Conservation (phyloP, 495 filamentous ascomycete species). For the Tuber borchii region DNA sequence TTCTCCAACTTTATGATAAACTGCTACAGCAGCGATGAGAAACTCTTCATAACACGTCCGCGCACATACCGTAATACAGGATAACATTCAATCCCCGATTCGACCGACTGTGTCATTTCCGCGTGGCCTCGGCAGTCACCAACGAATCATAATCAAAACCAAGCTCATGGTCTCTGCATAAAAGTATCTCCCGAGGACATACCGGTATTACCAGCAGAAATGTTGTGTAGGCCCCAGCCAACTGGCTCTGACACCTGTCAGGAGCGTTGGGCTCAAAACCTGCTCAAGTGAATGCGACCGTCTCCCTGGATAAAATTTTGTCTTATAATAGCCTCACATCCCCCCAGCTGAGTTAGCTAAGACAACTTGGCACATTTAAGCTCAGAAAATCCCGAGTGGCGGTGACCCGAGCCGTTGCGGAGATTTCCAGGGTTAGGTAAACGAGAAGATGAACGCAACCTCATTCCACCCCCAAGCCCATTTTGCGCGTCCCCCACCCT, state of each 20-base stretch:
- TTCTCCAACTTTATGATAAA: not conserved
- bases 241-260: slow-evolving; percentile 1
- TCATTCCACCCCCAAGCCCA: not conserved
- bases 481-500: not conserved
- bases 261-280: not conserved
- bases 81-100: not conserved
- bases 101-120: not conserved
- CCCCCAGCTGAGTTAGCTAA: not conserved
- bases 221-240: not conserved
- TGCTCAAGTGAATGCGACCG: not conserved
- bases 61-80: not conserved
- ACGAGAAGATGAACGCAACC: not conserved
- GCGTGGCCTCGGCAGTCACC: not conserved
- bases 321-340: not conserved
- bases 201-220: not conserved
- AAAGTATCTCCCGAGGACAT: not conserved
- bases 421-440: slow-evolving; percentile 1
- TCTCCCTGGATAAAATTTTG: not conserved
- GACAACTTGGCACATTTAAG: slow-evolving; percentile 1
- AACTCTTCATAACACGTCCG: not conserved
- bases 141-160: not conserved
- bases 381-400: not conserved
- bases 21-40: not conserved
- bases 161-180: not conserved
- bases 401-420: slow-evolving; percentile 3